Base-by-base conservation (phyloP, 2,329 filamentous ascomycete species). In the Sphaerulina musiva region DNA sequence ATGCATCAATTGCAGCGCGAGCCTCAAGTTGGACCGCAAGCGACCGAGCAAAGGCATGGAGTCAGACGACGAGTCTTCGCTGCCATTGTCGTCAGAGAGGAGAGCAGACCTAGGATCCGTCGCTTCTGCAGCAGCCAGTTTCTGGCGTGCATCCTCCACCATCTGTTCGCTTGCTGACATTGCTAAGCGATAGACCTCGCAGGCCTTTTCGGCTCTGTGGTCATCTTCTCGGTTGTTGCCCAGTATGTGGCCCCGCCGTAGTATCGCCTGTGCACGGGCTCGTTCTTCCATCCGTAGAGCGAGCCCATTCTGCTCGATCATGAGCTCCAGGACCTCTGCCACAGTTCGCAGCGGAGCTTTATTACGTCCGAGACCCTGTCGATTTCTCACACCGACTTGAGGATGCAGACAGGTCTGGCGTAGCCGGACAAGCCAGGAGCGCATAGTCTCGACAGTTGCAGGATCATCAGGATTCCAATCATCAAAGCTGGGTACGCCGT, bases 331-430 rank as follows among this genome's bases (percentile, higher is more conserved):
- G 1, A 97, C 92, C 69, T 97, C 88, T 14, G 84, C 81, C 1
- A 95, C 85, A 0, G 91, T 95, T 10, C 87, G 80, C 59, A 96
- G 76, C 0, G 88, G 85, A 50, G 77, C 78, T 46, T 78, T 81
- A 43, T 80, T 77, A 17, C 70, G 67, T 1, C 85, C 85, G 5
- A 88, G 71, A 0, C 80, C 79, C 57, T 79, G 80, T 11, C 85
- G 77, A 60, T 85, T 86, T 32, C 80, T 80, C 8, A 78, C 78
- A 14, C 86, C 86, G 41, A 95, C 81, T 66, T 95, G 86, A 0
- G 92, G 89, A 70, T 96, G 90, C 12, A 97, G 76, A 54, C 89
- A 90, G 1, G 85, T 89, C 66, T 95, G 88, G 34, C 92, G 81
- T 23, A 97, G 75, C 44, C 85, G 79, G 34, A 84, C 82, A 7